Evolutionary conservation across 192 early-diverging fungal genomes (phyloP).

Genomic region (Geranomyces michiganensis): DNA sequence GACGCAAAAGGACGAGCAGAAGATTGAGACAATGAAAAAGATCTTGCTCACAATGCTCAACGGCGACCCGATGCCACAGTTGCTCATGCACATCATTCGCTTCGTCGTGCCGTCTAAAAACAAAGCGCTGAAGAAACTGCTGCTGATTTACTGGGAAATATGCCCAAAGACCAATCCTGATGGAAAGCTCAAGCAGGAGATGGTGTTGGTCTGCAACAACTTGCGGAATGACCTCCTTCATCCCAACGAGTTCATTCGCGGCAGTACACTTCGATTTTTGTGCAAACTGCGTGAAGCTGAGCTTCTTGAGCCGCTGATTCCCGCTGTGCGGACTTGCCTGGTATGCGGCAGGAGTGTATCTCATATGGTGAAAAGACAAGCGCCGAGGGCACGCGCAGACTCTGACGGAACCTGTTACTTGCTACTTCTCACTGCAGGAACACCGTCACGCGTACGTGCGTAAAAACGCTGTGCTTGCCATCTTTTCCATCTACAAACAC

Average conservation of each 20-base stretch:
- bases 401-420: no score
- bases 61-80: conserved; percentile 80
- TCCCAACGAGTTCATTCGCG: conserved; percentile 98
- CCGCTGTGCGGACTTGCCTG: conserved; percentile 84
- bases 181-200: conserved; percentile 88
- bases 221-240: conserved; percentile 95
- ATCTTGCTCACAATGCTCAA: conserved; percentile 88
- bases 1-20: conserved; percentile 87
- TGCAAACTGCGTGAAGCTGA: conserved; percentile 96
- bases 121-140: conserved; percentile 95
- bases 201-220: conserved; percentile 93
- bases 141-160: conserved; percentile 97
- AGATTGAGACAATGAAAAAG: conserved; percentile 94
- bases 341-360: conserved; percentile 37
- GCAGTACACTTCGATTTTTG: conserved; percentile 88
- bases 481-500: conserved; percentile 85
- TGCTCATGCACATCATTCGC: conserved; percentile 98
- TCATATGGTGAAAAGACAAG: no score
- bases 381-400: no score
- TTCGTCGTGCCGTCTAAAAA: conserved; percentile 95
- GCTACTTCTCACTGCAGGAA: conserved; percentile 66
- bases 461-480: conserved; percentile 95
- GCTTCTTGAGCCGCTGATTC: conserved; percentile 90
- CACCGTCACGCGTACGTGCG: conserved; percentile 97
- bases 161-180: conserved; percentile 89